Conservation (phyloP, 768 basidiomycete species). For the Favolaschia claudopus region DNA sequence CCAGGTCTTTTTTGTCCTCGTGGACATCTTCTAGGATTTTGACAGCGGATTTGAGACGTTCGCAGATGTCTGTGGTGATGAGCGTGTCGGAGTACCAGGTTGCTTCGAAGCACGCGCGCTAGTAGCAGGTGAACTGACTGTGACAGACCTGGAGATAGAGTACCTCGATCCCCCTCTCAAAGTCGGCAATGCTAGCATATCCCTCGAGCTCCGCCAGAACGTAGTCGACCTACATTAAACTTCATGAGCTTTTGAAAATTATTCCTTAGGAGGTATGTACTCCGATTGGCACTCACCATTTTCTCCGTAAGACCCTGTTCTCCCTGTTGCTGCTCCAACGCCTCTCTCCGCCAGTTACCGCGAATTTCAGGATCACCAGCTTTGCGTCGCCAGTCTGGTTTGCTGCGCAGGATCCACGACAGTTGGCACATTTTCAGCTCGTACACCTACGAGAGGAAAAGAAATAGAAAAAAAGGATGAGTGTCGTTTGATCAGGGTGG, state of each 20-base stretch:
- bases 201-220: constrained; percentile 27
- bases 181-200: constrained; percentile 22
- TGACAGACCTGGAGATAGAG: neutral
- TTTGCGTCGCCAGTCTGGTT: constrained; percentile 11
- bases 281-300: neutral
- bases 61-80: constrained; percentile 24
- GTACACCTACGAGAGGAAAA: no score
- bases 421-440: constrained; percentile 11
- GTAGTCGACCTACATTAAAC: constrained; percentile 32
- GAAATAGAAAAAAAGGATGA: no score
- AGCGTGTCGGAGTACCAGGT: constrained; percentile 11
- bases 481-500: no score
- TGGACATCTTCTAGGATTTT: constrained; percentile 44
- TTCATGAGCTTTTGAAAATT: no score
- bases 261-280: no score
- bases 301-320: neutral
- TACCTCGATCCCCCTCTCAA: constrained; percentile 21
- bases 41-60: constrained; percentile 34
- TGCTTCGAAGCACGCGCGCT: constrained; percentile 13
- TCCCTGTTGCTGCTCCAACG: neutral
- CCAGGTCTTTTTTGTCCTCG: constrained; percentile 47
- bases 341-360: constrained; percentile 17
- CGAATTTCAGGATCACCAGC: constrained; percentile 11
- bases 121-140: neutral
- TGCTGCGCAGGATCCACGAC: constrained; percentile 20